A percentile compares a stretch with the other conserved stretches of the same genome.
phyloP scores from a whole-genome alignment of 1,284 basidiomycete species.

The Ceratobasidium papillatum region DNA sequence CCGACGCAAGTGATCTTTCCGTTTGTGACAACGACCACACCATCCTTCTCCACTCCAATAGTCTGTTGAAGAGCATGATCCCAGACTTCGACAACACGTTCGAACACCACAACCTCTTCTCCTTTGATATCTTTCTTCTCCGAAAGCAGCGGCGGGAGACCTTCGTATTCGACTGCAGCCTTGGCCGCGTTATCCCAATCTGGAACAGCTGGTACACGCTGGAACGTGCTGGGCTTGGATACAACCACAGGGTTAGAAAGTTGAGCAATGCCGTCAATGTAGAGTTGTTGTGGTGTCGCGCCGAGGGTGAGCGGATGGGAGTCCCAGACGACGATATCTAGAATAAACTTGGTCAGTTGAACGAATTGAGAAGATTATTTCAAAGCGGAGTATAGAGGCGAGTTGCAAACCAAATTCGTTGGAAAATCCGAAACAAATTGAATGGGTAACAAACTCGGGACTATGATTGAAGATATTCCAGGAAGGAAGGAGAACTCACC shows the following conservation, averaged over 20 bases:
- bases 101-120: constrained; percentile 50
- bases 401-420: too few relatives aligned
- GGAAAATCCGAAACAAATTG: too few relatives aligned
- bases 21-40: constrained; percentile 51
- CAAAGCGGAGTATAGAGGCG: too few relatives aligned
- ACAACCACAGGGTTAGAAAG: constrained; percentile 44
- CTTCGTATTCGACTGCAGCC: constrained; percentile 65
- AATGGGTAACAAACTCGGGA: too few relatives aligned
- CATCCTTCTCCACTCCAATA: constrained; percentile 23
- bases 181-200: constrained; percentile 68
- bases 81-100: constrained; percentile 49
- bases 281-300: constrained; percentile 61
- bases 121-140: constrained; percentile 45
- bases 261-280: constrained; percentile 67
- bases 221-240: constrained; percentile 57
- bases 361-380: too few relatives aligned
- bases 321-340: constrained; percentile 89
- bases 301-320: constrained; percentile 75
- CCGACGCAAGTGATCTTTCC: constrained; percentile 54
- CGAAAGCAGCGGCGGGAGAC: constrained; percentile 67
- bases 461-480: too few relatives aligned
- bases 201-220: constrained; percentile 64
- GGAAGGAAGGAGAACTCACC: too few relatives aligned
- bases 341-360: neutral
- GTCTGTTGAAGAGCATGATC: neutral